Base-by-base conservation (phyloP, 805 yeast genomes). In the Cyberlindnera mycetangii region DNA sequence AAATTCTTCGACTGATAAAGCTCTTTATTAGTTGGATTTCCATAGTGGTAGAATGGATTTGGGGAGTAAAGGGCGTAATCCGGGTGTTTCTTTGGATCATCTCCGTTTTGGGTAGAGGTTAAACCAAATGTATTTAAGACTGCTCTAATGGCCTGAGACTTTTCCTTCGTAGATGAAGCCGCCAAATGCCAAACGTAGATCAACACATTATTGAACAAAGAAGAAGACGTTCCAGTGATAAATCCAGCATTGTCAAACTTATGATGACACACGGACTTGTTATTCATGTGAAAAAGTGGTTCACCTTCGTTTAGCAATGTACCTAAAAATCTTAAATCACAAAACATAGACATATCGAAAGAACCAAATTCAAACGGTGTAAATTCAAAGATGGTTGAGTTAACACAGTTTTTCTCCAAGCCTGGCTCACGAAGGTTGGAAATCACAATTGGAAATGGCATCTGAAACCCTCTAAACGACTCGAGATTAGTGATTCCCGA, bases 301-400 rank as follows among this genome's bases (percentile, higher is more conserved):
- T 45, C 49, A 0, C 86, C 86, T 37, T 70, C 63, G 20, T 49
- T 46, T 9, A 80, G 55, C 2, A 61, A 43, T 0, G 84, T 66
- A 0, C 88, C 88, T 21, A 82, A 58, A 51, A 72, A 81, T 46
- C 69, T 70, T 32, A 75, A 51, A n/a, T 75, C 69, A 3, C 74
- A 65, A 51, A 82, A 82, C 5, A 76, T 65, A 30, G 68, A 61
- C 27, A 75, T 50, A 49, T 80, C 84, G 85, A 86, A 82, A 0
- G 84, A 78, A 0, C 88, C 88, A 65, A 81, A 81, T 45, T 82
- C 89, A 54, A 61, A 78, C 0, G 86, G 86, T 12, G 75, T 78
- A 51, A 82, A 74, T 58, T 82, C 88, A 49, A 79, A 72, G 3
- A 78, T 47, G 45, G 70, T 74, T 1, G 82, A 72, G 25, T 60